Percentiles rank a stretch among this genome's conserved stretches.
Evolutionary conservation across 176 grass and related monocot species (phyloP).

Genomic region (Urochloa ruziziensis): DNA sequence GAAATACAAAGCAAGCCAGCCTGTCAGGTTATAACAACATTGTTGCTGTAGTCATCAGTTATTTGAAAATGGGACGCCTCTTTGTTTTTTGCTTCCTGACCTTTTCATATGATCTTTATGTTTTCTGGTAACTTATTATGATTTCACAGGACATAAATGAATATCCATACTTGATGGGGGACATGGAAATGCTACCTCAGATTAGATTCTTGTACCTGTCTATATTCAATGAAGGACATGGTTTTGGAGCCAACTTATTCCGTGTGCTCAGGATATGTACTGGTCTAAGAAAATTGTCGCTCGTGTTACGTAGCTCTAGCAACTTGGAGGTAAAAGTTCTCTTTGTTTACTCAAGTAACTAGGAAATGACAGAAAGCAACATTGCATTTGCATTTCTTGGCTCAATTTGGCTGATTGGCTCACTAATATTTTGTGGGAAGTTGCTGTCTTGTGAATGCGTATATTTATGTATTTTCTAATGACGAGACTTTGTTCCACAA

Average conservation of each 20-base stretch:
- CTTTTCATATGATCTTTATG: neutral
- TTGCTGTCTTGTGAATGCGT: too few relatives aligned
- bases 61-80: too few relatives aligned
- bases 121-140: neutral
- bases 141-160: neutral
- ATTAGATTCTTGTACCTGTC: neutral
- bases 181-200: constrained; percentile 27
- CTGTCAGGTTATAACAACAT: too few relatives aligned
- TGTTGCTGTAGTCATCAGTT: too few relatives aligned
- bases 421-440: too few relatives aligned
- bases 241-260: neutral
- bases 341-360: neutral
- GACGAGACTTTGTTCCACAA: too few relatives aligned
- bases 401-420: too few relatives aligned
- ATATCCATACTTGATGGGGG: constrained; percentile 14
- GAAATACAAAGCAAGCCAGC: too few relatives aligned
- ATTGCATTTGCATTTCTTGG: neutral
- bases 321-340: neutral
- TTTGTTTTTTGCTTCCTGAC: neutral
- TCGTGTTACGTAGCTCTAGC: too few relatives aligned
- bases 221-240: constrained; percentile 5
- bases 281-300: neutral
- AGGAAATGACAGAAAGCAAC: neutral
- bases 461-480: too few relatives aligned
- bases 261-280: neutral